phyloP scores from a whole-genome alignment of 2,329 filamentous ascomycete species.

The Penicillium occitanis region DNA sequence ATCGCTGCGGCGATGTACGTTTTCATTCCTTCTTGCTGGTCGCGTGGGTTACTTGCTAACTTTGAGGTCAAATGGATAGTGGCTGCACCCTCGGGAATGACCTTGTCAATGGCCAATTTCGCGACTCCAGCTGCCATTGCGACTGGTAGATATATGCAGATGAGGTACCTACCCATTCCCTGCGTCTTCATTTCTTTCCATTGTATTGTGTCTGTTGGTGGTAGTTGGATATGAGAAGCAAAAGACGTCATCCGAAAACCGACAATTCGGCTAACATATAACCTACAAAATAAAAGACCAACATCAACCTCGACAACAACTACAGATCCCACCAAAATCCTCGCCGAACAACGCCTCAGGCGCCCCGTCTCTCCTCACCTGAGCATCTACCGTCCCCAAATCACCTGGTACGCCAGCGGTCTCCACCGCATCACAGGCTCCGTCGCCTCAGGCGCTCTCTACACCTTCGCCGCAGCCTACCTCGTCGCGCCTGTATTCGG shows the following conservation, averaged over 20 bases:
- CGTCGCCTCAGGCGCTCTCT: slow-evolving; percentile 69
- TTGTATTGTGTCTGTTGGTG: background rate
- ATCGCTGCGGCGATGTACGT: slow-evolving; percentile 51
- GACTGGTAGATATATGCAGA: slow-evolving; percentile 44
- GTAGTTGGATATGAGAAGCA: background rate
- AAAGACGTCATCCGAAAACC: slow-evolving; percentile 23
- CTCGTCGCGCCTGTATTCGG: slow-evolving; percentile 74
- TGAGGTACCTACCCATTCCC: slow-evolving; percentile 38
- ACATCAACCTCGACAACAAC: slow-evolving; percentile 34
- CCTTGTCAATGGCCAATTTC: slow-evolving; percentile 43
- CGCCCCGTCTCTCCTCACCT: slow-evolving; percentile 86
- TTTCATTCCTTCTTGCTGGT: background rate
- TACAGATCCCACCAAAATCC: slow-evolving; percentile 54
- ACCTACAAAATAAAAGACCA: slow-evolving; percentile 14
- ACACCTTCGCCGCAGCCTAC: slow-evolving; percentile 78
- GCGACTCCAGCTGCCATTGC: slow-evolving; percentile 47
- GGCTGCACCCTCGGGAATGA: slow-evolving; percentile 46
- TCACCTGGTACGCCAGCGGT: slow-evolving; percentile 76
- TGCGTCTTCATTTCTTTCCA: too few species aligned
- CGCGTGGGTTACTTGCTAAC: background rate
- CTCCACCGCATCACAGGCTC: slow-evolving; percentile 84
- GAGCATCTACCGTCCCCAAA: slow-evolving; percentile 77
- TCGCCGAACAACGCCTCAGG: slow-evolving; percentile 74
- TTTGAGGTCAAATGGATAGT: slow-evolving; percentile 33
- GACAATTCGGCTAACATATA: slow-evolving; percentile 20